Evolutionary conservation across 164 flowering plant species (phyloP).

Genomic region (Umbilicus rupestris): DNA sequence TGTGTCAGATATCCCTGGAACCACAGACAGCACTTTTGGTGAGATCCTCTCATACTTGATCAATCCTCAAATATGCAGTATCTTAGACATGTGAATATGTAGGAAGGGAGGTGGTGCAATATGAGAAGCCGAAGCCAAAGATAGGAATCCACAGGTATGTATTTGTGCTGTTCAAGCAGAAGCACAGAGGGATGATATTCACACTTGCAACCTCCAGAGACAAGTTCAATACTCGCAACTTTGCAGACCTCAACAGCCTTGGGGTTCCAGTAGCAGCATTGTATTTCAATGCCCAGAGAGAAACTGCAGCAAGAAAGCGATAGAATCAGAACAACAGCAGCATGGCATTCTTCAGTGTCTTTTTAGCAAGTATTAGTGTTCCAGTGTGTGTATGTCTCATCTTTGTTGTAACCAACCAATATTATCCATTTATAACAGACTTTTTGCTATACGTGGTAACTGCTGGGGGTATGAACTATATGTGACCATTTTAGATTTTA

Average conservation of each 20-base stretch:
- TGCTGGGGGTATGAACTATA: too few relatives aligned
- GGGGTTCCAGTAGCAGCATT: constrained; percentile 4
- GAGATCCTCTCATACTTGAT: too few relatives aligned
- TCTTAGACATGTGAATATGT: background rate
- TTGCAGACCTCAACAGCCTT: constrained; percentile 4
- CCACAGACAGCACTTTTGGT: constrained; percentile 7
- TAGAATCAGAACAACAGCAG: background rate
- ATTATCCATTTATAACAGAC: too few relatives aligned
- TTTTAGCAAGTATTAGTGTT: too few relatives aligned
- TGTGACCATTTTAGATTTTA: too few relatives aligned
- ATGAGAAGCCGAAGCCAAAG: constrained; percentile 7
- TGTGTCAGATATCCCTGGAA: constrained; percentile 7
- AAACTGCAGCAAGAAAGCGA: constrained; percentile 10
- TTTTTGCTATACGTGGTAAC: too few relatives aligned
- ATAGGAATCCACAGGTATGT: constrained; percentile 10
- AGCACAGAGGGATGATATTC: background rate
- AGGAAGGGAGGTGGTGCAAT: constrained; percentile 8
- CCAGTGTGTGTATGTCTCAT: too few relatives aligned
- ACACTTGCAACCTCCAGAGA: constrained; percentile 5
- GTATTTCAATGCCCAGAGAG: constrained; percentile 12
- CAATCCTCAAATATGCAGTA: too few relatives aligned
- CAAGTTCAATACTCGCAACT: background rate
- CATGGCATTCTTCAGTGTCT: background rate
- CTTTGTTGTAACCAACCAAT: too few relatives aligned
- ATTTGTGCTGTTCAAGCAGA: constrained; percentile 9